These are phyloP conservation scores for Stipa capillata DNA, from an alignment of 176 grass and related monocot species.

Conservation along the genomic window DNA sequence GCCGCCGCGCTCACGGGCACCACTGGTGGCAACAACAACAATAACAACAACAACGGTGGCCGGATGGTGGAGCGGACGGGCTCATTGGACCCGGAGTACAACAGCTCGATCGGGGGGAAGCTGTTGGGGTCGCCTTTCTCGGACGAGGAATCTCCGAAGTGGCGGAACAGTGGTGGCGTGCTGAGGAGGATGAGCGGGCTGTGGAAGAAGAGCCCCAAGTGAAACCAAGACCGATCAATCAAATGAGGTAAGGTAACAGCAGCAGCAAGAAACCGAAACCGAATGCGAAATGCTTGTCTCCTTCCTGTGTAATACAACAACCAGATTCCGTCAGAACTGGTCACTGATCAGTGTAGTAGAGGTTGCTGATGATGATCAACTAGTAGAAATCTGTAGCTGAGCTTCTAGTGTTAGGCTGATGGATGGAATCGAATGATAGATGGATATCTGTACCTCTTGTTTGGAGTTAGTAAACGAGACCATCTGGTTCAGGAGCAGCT, in stretches of 20 bases:
- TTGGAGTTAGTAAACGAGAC: neutral
- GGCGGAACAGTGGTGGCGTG: slow-evolving; percentile 57
- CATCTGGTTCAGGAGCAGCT: neutral
- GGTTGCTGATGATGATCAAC: neutral
- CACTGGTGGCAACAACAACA: too few species aligned
- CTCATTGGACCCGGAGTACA: slow-evolving; percentile 56
- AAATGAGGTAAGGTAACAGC: neutral
- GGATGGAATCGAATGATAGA: neutral
- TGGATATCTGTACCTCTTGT: neutral
- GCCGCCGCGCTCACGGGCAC: slow-evolving; percentile 25
- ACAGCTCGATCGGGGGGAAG: slow-evolving; percentile 65
- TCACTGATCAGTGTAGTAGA: neutral
- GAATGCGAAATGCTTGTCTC: neutral
- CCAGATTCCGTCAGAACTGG: neutral
- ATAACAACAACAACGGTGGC: slow-evolving; percentile 15
- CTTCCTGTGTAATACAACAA: neutral
- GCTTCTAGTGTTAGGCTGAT: neutral
- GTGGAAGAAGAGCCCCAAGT: slow-evolving; percentile 94
- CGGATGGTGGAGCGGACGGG: slow-evolving; percentile 57
- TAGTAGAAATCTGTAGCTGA: neutral
- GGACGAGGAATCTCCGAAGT: slow-evolving; percentile 60
- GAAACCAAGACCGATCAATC: neutral
- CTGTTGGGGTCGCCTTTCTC: slow-evolving; percentile 92
- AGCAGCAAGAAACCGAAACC: neutral
- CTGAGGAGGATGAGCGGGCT: slow-evolving; percentile 82